phyloP scores from a whole-genome alignment of 1,284 basidiomycete species.

The Omphalotus olearius region DNA sequence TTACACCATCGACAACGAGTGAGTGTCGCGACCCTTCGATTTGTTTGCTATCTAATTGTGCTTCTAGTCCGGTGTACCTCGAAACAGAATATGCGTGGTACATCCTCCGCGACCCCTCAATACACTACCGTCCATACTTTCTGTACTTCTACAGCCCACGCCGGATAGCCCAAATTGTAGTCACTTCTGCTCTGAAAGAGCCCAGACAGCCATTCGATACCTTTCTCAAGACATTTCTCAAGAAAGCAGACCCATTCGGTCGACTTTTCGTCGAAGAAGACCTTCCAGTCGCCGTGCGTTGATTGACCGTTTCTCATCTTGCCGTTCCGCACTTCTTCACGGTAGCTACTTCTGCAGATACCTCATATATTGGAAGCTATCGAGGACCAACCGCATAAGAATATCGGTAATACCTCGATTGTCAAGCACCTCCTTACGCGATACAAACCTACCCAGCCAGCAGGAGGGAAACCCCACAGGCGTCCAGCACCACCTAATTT shows the following conservation, averaged over 20 bases:
- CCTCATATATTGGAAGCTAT: no score
- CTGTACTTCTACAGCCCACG: constrained; percentile 45
- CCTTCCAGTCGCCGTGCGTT: constrained; percentile 37
- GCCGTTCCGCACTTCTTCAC: background rate
- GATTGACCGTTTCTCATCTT: background rate
- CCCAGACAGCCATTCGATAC: constrained; percentile 23
- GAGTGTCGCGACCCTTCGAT: constrained; percentile 16
- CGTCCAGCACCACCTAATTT: no score
- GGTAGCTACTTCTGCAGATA: no score
- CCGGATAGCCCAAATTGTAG: constrained; percentile 43
- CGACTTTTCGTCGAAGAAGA: constrained; percentile 34
- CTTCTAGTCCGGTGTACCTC: constrained; percentile 51
- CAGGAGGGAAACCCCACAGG: no score
- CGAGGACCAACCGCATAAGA: no score
- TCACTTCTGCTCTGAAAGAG: constrained; percentile 31
- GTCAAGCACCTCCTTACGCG: no score
- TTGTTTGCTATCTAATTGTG: constrained; percentile 2
- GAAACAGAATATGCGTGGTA: constrained; percentile 62
- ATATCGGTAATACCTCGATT: no score
- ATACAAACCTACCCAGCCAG: background rate
- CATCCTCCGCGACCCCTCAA: constrained; percentile 43
- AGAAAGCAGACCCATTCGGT: constrained; percentile 32
- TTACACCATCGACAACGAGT: constrained; percentile 35
- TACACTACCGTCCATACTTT: constrained; percentile 40
- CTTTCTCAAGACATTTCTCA: constrained; percentile 30